A percentile compares a stretch with the other conserved stretches of the same genome.
Conservation (phyloP, 495 filamentous ascomycete species). For the Neurospora terricola region DNA sequence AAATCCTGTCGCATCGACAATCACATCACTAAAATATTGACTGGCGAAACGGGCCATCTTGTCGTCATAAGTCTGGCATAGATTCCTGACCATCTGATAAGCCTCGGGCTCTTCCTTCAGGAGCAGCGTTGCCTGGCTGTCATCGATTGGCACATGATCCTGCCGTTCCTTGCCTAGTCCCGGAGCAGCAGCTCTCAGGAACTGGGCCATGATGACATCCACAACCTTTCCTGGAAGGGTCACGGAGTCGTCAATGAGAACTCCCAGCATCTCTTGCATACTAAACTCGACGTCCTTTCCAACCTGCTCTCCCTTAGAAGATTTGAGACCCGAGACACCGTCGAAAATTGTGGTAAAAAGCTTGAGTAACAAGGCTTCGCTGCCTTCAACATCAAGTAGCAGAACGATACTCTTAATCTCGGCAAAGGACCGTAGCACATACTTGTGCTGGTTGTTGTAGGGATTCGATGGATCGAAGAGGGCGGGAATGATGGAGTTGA, state of each 20-base stretch:
- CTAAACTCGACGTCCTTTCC: slow-evolving; percentile 86
- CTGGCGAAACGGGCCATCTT: slow-evolving; percentile 90
- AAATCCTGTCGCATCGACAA: slow-evolving; percentile 70
- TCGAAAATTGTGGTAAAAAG: slow-evolving; percentile 88
- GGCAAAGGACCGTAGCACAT: slow-evolving; percentile 78
- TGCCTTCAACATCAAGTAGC: slow-evolving; percentile 77
- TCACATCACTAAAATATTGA: slow-evolving; percentile 95
- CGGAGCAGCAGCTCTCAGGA: slow-evolving; percentile 71
- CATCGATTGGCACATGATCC: slow-evolving; percentile 27
- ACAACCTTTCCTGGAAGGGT: slow-evolving; percentile 73
- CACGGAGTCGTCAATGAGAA: slow-evolving; percentile 75
- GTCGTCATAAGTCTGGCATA: slow-evolving; percentile 84
- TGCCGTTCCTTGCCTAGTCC: slow-evolving; percentile 46
- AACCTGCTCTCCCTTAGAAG: slow-evolving; percentile 64
- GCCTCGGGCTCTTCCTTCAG: slow-evolving; percentile 81
- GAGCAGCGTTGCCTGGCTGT: slow-evolving; percentile 61
- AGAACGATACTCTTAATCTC: slow-evolving; percentile 92
- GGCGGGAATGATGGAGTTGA: slow-evolving; percentile 71
- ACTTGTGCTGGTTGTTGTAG: slow-evolving; percentile 87
- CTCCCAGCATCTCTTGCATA: slow-evolving; percentile 77
- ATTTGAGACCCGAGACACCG: slow-evolving; percentile 70
- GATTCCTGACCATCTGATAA: slow-evolving; percentile 90
- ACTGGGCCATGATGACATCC: slow-evolving; percentile 93
- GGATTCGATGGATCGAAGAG: slow-evolving; percentile 80
- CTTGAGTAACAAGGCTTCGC: slow-evolving; percentile 63